Base-by-base conservation (phyloP, 2,329 filamentous ascomycete species). In the Zymoseptoria tritici region DNA sequence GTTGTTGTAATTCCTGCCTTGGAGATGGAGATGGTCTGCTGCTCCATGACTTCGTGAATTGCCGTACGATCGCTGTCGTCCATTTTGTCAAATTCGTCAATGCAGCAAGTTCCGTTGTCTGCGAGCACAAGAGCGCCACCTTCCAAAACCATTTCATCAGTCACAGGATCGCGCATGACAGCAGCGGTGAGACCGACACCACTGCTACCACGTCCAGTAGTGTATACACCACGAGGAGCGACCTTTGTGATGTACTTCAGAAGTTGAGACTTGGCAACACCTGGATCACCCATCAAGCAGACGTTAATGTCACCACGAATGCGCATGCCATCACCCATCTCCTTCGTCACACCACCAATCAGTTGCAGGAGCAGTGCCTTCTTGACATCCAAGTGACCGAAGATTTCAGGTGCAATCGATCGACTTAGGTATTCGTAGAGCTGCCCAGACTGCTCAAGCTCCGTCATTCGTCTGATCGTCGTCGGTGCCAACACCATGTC, bases 241-340 rank as follows among this genome's bases (percentile, higher is more conserved):
- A 99, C 94, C 78, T 99, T 97, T 66, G 91, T 91, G 73, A 99
- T 97, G 75, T 99, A 99, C 78, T 97, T 97, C 66, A 99, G 83
- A 66, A 99, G 80, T 79, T 99, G 94, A 46, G 94, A 99, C 79
- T 99, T 99, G 78, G 94, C 94, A 72, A 99, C 94, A 90, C 94
- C 94, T 73, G 94, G 94, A 72, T 99, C 94, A 82, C 94, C 94
- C 94, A 99, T 99, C 71, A 99, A 79, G 75, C 94, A 97, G 64
- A 99, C 88, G 77, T 99, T 99, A 80, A 99, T 96, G 72, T 99
- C 94, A 70, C 94, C 94, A 82, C 94, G 91, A 73, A 99, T 99
- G 70, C 91, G 89, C 94, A 99, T 97, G 62, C 94, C 94, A 71
- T 99, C 94, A 56, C 91, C 91, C 83, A 97, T 95, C 71, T 94